phyloP scores from a whole-genome alignment of 106 monocot genomes.

The Chionographis japonica region DNA sequence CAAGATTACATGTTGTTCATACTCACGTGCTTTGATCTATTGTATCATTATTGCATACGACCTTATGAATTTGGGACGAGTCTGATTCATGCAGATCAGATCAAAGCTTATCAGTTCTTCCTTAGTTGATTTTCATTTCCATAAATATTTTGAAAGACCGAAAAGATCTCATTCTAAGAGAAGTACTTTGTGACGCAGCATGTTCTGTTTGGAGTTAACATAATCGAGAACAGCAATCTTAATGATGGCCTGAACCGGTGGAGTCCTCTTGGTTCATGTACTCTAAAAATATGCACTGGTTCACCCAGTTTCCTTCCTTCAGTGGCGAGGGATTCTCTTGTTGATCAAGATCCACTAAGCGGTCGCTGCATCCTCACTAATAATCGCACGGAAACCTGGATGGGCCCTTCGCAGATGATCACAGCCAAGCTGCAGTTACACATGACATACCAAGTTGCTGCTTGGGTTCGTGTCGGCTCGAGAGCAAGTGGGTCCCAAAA shows the following conservation, averaged over 20 bases:
- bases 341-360: constrained; percentile 23
- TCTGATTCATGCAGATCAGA: no score
- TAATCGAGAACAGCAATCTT: constrained; percentile 56
- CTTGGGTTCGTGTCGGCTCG: constrained; percentile 53
- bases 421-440: constrained; percentile 34
- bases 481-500: constrained; percentile 28
- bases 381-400: constrained; percentile 49
- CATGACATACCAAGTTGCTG: constrained; percentile 42
- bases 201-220: constrained; percentile 39
- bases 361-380: constrained; percentile 36
- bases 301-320: constrained; percentile 42
- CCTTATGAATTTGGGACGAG: no score
- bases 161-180: background rate
- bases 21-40: no score
- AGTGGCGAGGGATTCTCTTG: constrained; percentile 37
- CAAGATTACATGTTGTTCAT: no score
- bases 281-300: constrained; percentile 26
- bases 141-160: no score
- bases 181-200: constrained; percentile 27
- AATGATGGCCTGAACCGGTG: constrained; percentile 32
- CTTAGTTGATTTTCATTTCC: no score
- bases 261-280: constrained; percentile 49
- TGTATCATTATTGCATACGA: no score
- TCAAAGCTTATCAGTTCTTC: no score
- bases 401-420: constrained; percentile 54